Percentiles rank a stretch among this genome's conserved stretches.
These are phyloP conservation scores for Yamadazyma sp. DNA, from an alignment of 1,139 yeast species.

Conservation along the genomic window DNA sequence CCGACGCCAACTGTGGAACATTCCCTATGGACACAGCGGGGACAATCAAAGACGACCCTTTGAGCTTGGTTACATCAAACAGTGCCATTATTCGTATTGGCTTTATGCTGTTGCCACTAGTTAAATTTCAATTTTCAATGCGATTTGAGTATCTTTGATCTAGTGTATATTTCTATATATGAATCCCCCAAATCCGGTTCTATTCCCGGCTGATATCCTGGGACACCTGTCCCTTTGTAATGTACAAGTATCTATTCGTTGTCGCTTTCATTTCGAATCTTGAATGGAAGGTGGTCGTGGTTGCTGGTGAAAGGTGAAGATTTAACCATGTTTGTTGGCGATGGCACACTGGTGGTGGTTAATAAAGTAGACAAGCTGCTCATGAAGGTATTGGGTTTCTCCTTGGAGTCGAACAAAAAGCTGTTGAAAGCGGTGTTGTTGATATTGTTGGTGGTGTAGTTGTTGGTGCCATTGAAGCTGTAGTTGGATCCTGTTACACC, in stretches of 20 bases:
- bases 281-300: constrained; percentile 9
- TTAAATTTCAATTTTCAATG: neutral
- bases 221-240: neutral
- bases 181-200: too few relatives aligned
- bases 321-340: constrained; percentile 5
- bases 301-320: constrained; percentile 8
- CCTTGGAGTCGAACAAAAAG: constrained; percentile 34
- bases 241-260: constrained; percentile 7
- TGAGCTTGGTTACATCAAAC: constrained; percentile 3
- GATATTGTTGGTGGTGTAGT: constrained; percentile 2
- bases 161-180: neutral
- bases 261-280: constrained; percentile 12
- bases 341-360: constrained; percentile 25
- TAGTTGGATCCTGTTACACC: neutral
- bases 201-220: too few relatives aligned
- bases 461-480: constrained; percentile 4
- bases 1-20: constrained; percentile 81
- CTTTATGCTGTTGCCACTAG: neutral
- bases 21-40: constrained; percentile 89
- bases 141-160: neutral
- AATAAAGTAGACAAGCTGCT: constrained; percentile 86
- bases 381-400: constrained; percentile 73
- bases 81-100: constrained; percentile 1
- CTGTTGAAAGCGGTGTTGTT: constrained; percentile 3
- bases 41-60: constrained; percentile 44